A percentile compares a stretch with the other conserved stretches of the same genome.
Conservation (phyloP, 768 basidiomycete genomes). For the Tylopilus sp. region DNA sequence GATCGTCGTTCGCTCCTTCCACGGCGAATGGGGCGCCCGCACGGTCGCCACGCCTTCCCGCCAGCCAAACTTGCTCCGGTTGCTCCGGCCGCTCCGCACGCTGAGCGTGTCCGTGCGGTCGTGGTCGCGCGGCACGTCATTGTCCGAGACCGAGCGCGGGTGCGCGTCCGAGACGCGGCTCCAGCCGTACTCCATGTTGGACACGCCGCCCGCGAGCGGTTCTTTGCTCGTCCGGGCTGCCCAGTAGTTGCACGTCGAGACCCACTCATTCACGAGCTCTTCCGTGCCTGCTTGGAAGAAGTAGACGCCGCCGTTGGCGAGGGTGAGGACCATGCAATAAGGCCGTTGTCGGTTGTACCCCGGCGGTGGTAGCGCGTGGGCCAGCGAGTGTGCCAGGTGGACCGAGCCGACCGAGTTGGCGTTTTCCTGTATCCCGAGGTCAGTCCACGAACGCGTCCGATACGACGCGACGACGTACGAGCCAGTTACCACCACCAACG, state of each 20-base stretch:
- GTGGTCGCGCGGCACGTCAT: conserved; percentile 49
- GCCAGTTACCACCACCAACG: conserved; percentile 97
- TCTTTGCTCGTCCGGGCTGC: conserved; percentile 94
- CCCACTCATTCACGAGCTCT: conserved; percentile 98
- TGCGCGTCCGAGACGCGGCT: conserved; percentile 66
- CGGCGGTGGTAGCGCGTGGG: conserved; percentile 83
- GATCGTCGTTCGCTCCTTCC: conserved; percentile 71
- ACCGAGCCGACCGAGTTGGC: conserved; percentile 83
- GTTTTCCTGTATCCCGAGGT: conserved; percentile 58
- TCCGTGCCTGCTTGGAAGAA: conserved; percentile 99
- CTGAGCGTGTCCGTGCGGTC: conserved; percentile 61
- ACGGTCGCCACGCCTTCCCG: conserved; percentile 64
- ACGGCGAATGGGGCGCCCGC: conserved; percentile 66
- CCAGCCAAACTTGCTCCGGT: conserved; percentile 70
- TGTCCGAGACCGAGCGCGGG: conserved; percentile 55
- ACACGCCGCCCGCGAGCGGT: conserved; percentile 92
- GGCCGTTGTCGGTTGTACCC: conserved; percentile 91
- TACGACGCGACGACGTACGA: conserved; percentile 55
- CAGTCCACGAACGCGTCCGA: conserved; percentile 7
- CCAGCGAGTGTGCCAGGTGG: conserved; percentile 81
- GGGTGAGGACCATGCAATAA: conserved; percentile 90
- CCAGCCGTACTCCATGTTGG: conserved; percentile 99
- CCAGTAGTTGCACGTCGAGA: conserved; percentile 99
- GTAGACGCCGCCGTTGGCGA: conserved; percentile 86
- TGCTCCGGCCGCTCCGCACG: conserved; percentile 72